Conservation (phyloP, 176 grass and related monocot species). For the Cocos nucifera region DNA sequence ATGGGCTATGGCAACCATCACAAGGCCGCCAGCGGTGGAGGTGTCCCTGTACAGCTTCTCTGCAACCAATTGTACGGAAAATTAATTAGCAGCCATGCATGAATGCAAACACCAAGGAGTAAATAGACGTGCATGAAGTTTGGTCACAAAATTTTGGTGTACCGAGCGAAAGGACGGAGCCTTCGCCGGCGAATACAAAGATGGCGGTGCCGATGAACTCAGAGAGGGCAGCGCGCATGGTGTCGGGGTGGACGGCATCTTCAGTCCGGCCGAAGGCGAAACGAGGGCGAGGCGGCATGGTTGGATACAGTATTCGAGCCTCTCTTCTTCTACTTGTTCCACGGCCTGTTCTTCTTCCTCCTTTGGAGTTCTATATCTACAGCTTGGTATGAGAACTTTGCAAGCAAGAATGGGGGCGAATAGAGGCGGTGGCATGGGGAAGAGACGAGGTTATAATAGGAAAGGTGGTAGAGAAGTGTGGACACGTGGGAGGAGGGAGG, state of each 20-base stretch:
- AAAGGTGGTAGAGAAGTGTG: slow-evolving; percentile 2
- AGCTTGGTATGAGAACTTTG: neutral
- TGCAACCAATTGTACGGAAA: slow-evolving; percentile 13
- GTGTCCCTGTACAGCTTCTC: slow-evolving; percentile 69
- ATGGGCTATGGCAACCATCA: slow-evolving; percentile 62
- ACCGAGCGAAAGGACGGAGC: slow-evolving; percentile 88
- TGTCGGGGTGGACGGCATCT: slow-evolving; percentile 71
- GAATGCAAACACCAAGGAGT: neutral
- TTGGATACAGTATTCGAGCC: neutral
- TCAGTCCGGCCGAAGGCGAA: slow-evolving; percentile 64
- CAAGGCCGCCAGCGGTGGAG: slow-evolving; percentile 53
- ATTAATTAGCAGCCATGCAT: neutral
- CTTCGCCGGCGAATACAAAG: slow-evolving; percentile 96
- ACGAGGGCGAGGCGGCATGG: slow-evolving; percentile 23
- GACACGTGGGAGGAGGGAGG: slow-evolving; percentile 40
- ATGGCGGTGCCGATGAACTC: slow-evolving; percentile 85
- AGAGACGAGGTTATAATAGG: slow-evolving; percentile 2
- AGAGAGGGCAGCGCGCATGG: slow-evolving; percentile 68
- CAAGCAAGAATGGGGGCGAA: neutral
- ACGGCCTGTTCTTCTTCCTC: neutral
- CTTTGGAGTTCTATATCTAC: slow-evolving; percentile 4
- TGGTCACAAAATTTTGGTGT: neutral
- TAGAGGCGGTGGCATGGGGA: slow-evolving; percentile 9
- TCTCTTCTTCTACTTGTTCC: slow-evolving; percentile 8
- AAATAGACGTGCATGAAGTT: too few relatives aligned